Evolutionary conservation across 139 green algal species (phyloP), one percentile per base, ranked within the genome.

Genomic region (Coelastrella sp.): DNA sequence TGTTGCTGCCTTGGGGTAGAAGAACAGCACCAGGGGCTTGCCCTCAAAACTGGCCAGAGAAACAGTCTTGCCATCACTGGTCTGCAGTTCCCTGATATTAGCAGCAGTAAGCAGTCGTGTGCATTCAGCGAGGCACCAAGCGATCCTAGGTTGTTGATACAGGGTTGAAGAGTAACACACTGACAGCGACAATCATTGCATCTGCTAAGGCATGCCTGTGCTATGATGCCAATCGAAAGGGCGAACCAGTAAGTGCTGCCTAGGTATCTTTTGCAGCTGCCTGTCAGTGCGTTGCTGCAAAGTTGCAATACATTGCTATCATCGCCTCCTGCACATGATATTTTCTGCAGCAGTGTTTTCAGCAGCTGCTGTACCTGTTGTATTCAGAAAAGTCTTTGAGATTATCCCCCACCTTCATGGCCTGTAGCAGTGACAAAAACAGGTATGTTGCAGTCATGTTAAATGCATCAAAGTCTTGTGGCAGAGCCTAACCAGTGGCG

Each of bases 1-100:
- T 35, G 91, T 94, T 67, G 78, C 91, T 32, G 87, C 87, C 88
- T 95, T 95, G 72, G 90, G 90, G 85, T 95, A 93, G 82, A 95
- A 93, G 89, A 95, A 95, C 34, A 91, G 88, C 69, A 87, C 85
- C 68, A 87, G 50, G 48, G 81, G 81, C 63, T 83, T 85, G 81
- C 81, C 66, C 35, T 91, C 86, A 87, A 90, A 91, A 59, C 67
- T 84, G 71, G 79, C 83, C 19, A 94, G 85, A 0, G 81, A 69
- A 8, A 92, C 69, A n/a, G 43, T 83, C 45, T 73, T 66, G 41
- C 87, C 87, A 4, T 92, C 66, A 79, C 83, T 87, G 62, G 37
- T 86, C 68, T 91, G 86, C 0, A 93, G 64, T 19, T 89, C 87
- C 63, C 91, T 93, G 66, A 1, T 7, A 50, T 8, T 7, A 74